These are phyloP conservation scores for Neurospora sp. DNA, from an alignment of 495 filamentous ascomycete species.

Conservation along the genomic window DNA sequence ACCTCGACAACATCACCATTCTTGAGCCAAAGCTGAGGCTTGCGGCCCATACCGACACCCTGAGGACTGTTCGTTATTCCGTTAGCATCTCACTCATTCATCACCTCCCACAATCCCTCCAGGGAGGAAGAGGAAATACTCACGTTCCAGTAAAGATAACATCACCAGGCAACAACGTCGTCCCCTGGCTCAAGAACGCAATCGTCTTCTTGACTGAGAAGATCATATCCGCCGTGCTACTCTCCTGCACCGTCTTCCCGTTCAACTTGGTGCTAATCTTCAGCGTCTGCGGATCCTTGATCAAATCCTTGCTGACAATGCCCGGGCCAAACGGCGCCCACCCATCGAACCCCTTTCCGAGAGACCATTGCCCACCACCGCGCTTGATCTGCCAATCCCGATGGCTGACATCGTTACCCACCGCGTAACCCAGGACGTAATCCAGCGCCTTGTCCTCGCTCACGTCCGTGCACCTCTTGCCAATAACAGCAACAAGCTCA, in stretches of 20 bases:
- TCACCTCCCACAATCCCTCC: not conserved
- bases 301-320: conserved; percentile 57
- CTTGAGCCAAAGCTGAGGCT: conserved; percentile 65
- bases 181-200: conserved; percentile 64
- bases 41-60: conserved; percentile 70
- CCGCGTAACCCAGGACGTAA: conserved; percentile 69
- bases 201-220: conserved; percentile 68
- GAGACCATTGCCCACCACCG: conserved; percentile 70
- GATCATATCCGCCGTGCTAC: conserved; percentile 70
- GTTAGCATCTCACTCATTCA: not conserved
- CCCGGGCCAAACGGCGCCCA: conserved; percentile 85
- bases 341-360: conserved; percentile 81
- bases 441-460: conserved; percentile 56
- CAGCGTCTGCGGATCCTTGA: conserved; percentile 59
- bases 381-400: conserved; percentile 74
- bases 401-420: conserved; percentile 78
- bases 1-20: conserved; percentile 76
- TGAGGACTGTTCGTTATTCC: conserved; percentile 40
- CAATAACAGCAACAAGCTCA: conserved; percentile 72
- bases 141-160: conserved; percentile 80
- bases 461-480: conserved; percentile 59
- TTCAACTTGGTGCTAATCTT: conserved; percentile 62
- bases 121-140: conserved; percentile 23
- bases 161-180: conserved; percentile 69
- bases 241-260: conserved; percentile 61